phyloP scores from a whole-genome alignment of 1,139 yeast species.

The Candida sojae region DNA sequence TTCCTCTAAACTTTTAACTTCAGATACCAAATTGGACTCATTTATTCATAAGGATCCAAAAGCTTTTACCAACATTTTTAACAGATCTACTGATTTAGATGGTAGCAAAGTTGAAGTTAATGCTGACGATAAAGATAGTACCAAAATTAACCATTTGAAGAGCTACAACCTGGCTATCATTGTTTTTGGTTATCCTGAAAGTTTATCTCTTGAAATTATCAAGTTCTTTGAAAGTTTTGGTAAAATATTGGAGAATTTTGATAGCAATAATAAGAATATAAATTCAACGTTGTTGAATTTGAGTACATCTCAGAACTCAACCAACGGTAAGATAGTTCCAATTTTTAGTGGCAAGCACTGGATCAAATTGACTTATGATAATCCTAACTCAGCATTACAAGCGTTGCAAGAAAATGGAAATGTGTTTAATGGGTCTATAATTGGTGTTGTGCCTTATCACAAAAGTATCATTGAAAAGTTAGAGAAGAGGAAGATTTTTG shows the following conservation, averaged over 20 bases:
- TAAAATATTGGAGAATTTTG: constrained; percentile 73
- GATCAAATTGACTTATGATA: constrained; percentile 84
- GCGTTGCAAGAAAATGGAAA: constrained; percentile 84
- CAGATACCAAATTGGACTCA: constrained; percentile 21
- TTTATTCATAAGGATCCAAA: constrained; percentile 50
- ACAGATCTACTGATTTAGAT: constrained; percentile 20
- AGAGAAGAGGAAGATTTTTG: constrained; percentile 54
- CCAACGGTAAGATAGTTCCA: constrained; percentile 42
- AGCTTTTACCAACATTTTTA: constrained; percentile 47
- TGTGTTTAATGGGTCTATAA: constrained; percentile 65
- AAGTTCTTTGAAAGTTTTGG: constrained; percentile 83
- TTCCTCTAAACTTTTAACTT: constrained; percentile 24
- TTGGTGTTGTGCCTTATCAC: constrained; percentile 77
- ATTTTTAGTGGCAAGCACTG: constrained; percentile 85
- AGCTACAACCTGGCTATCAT: constrained; percentile 58
- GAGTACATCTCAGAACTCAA: constrained; percentile 14
- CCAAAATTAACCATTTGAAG: constrained; percentile 7
- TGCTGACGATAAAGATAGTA: background rate
- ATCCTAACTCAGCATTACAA: constrained; percentile 72
- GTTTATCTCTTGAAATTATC: constrained; percentile 64
- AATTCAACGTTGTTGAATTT: constrained; percentile 6
- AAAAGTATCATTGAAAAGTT: constrained; percentile 63
- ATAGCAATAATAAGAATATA: constrained; percentile 25
- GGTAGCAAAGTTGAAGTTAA: constrained; percentile 3
- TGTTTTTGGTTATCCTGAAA: constrained; percentile 88